Evolutionary conservation across 495 filamentous ascomycete species (phyloP), one percentile per base, ranked within the genome.

Genomic region (Lophiostoma macrostomum): DNA sequence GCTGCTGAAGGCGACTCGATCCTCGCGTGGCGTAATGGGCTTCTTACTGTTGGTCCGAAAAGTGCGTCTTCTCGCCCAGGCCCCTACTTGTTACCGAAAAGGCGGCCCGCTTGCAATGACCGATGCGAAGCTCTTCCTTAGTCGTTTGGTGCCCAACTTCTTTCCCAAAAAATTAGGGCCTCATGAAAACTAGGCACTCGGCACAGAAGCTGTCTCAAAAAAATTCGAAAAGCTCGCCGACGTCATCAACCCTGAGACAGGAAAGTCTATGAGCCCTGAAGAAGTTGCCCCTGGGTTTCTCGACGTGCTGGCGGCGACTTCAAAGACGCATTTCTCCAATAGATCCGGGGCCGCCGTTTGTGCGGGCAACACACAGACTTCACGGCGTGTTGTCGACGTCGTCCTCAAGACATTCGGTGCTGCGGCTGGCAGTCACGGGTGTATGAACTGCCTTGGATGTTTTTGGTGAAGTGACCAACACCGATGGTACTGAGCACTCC

Each of bases 101-200:
- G 91, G 90, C 0, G 91, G 91, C 0, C 90, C 91, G 5, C 72
- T 91, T 7, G 91, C 91, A 0, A 89, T 96, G 14, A 96, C 91
- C 0, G 91, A 96, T 68, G 91, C 91, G n/a, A 96, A 96, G 58
- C 69, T 96, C 25, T 91, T 86, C 67, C 78, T 96, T 0, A 91
- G 90, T 3, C 80, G 91, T 16, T 71, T 97, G 20, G 62, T 95
- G 24, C 91, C 91, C 0, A 88, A 95, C 53, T 96, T 94, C 71
- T 97, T 97, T 67, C 91, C 91, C 2, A 90, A 91, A 60, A 96
- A 96, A 46, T 96, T 97, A 58, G 91, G 91, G 19, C 83, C 86
- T 62, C 85, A 88, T 30, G 91, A 97, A 65, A 75, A 95, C 51
- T 85, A 95, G 66, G 85, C 81, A 0, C 69, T 97, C 8, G 91